phyloP scores from a whole-genome alignment of 805 yeast genomes.

The Pichia sporocuriosa region DNA sequence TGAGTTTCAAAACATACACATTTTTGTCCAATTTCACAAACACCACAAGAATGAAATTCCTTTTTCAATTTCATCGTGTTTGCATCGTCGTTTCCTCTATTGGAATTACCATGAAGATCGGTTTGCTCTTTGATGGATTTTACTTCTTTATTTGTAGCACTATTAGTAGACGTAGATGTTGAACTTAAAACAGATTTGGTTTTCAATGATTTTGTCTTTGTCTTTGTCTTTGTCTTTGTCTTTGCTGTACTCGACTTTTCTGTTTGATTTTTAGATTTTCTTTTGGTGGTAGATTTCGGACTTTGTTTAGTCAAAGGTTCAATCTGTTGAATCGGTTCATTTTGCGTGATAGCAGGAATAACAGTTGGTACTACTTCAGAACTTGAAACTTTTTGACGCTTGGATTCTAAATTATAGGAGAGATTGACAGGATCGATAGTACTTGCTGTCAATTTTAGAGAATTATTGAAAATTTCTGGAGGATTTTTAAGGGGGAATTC shows the following conservation, averaged over 20 bases:
- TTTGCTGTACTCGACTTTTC: not conserved
- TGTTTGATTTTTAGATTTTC: not conserved
- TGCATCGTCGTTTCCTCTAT: too few relatives aligned
- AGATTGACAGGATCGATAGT: conserved; percentile 30
- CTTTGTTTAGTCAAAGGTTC: not conserved
- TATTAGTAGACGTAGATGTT: too few relatives aligned
- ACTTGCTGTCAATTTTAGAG: conserved; percentile 13
- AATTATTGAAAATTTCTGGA: too few relatives aligned
- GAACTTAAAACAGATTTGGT: too few relatives aligned
- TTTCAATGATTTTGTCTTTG: not conserved
- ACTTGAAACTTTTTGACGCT: conserved; percentile 20
- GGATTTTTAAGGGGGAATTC: too few relatives aligned
- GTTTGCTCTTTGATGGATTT: too few relatives aligned
- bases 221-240: not conserved
- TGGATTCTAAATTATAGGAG: conserved; percentile 27
- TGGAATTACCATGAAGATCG: too few relatives aligned
- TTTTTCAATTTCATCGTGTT: not conserved
- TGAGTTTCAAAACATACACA: conserved; percentile 7
- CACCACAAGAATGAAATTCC: conserved; percentile 9
- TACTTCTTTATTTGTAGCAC: too few relatives aligned
- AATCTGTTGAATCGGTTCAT: not conserved
- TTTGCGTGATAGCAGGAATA: not conserved
- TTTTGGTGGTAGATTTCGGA: not conserved
- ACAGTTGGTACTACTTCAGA: conserved; percentile 1
- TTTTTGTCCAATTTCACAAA: conserved; percentile 7